These are phyloP conservation scores for Camillea tinctor DNA, from an alignment of 2,329 filamentous ascomycete genomes.

Conservation along the genomic window DNA sequence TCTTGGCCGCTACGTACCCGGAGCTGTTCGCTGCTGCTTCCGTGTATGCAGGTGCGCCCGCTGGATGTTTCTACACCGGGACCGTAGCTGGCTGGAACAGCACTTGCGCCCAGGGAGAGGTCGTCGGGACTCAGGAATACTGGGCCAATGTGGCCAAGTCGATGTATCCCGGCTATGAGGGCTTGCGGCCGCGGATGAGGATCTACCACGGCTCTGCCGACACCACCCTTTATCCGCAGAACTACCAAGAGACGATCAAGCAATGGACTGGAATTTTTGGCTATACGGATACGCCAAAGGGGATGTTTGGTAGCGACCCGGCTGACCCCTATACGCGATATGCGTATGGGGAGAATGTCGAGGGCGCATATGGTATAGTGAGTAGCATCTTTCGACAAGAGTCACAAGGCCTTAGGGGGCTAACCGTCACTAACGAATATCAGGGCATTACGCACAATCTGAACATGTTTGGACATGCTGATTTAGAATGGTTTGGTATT, in stretches of 20 bases:
- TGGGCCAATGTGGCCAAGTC: constrained; percentile 48
- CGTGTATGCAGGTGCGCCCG: constrained; percentile 43
- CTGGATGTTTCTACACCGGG: constrained; percentile 43
- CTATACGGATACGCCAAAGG: constrained; percentile 15
- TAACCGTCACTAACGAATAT: background rate
- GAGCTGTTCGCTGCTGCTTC: constrained; percentile 46
- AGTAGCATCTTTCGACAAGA: background rate
- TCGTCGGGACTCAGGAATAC: constrained; percentile 40
- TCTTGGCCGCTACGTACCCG: constrained; percentile 46
- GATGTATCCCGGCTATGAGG: constrained; percentile 36
- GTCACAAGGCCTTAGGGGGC: background rate
- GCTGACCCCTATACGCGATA: constrained; percentile 18
- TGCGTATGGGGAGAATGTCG: constrained; percentile 22
- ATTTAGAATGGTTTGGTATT: constrained; percentile 25
- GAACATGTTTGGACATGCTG: constrained; percentile 20
- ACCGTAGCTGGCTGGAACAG: constrained; percentile 48
- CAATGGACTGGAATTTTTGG: constrained; percentile 41
- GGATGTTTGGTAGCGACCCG: constrained; percentile 15
- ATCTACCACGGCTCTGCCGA: constrained; percentile 36
- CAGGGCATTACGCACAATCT: constrained; percentile 21
- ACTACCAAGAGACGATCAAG: constrained; percentile 34
- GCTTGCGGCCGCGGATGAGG: constrained; percentile 31
- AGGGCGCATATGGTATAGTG: constrained; percentile 20
- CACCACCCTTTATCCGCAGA: constrained; percentile 28
- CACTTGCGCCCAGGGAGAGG: constrained; percentile 48